These are phyloP conservation scores for Edaphochlamys debaryana DNA, from an alignment of 139 green algal genomes.

Conservation along the genomic window DNA sequence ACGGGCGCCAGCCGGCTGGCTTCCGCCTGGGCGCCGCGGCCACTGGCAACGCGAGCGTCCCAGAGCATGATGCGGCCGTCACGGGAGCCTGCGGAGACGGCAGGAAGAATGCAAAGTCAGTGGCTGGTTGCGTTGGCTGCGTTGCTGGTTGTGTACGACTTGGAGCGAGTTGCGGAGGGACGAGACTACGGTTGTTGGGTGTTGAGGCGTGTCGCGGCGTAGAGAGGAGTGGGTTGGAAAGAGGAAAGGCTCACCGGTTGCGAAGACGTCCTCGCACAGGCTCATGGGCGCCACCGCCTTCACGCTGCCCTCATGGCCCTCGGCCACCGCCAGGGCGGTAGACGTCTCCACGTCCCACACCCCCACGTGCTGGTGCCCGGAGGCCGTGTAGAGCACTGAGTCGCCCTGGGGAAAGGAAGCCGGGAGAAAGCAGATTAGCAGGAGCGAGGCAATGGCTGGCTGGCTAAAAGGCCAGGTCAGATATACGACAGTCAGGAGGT, in stretches of 20 bases:
- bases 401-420: slow-evolving; percentile 44
- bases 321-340: slow-evolving; percentile 49
- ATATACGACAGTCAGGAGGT: too few species aligned
- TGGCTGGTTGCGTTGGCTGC: too few species aligned
- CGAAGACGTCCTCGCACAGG: slow-evolving; percentile 67
- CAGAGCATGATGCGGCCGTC: slow-evolving; percentile 82
- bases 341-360: slow-evolving; percentile 75
- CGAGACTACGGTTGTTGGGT: too few species aligned
- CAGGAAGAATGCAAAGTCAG: too few species aligned
- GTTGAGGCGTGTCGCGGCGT: too few species aligned
- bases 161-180: too few species aligned
- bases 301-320: slow-evolving; percentile 77
- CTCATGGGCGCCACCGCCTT: slow-evolving; percentile 68
- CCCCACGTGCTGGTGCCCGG: slow-evolving; percentile 74
- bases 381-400: slow-evolving; percentile 73
- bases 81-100: slow-evolving; percentile 56
- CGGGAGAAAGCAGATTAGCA: too few species aligned
- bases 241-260: slow-evolving; percentile 79
- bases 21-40: not conserved
- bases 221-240: too few species aligned
- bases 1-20: not conserved
- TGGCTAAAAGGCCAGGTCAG: too few species aligned
- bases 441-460: too few species aligned
- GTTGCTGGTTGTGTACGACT: too few species aligned
- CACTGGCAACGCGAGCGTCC: slow-evolving; percentile 62